Base-by-base conservation (phyloP, 805 yeast genomes). In the Starmerella sp. region DNA sequence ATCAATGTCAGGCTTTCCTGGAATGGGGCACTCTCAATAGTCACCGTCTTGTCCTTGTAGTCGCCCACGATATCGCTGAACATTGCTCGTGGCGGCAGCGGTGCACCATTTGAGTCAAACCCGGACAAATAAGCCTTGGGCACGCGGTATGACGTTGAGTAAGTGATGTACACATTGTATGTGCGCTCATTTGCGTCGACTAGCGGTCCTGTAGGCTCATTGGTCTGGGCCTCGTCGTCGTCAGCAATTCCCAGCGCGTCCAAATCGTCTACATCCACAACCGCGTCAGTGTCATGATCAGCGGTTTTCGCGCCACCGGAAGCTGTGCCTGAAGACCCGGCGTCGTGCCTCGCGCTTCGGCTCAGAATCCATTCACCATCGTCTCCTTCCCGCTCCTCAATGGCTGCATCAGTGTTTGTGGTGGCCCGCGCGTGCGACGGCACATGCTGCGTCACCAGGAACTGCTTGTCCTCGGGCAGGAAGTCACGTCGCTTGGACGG, bases 101-200 rank as follows among this genome's bases (percentile, higher is more conserved):
- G 98, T 14, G 82, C 76, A 0, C 98, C 97, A 57, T 84, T 80
- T 10, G 82, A 75, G 65, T 81, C 82, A 72, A 81, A 93, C 0
- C 98, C 98, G 13, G 87, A 88, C 43, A 93, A 72, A 65, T 89
- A 93, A 78, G 95, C 76, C 72, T 93, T 89, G 32, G 98, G 98
- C 5, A 93, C 98, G 45, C 97, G 77, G 67, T 93, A 93, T 0
- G 96, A 85, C 0, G 98, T 91, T 10, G 96, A 87, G 69, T 93
- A 93, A 3, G 95, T 80, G 63, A 93, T 89, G 73, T 84, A 93
- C 50, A 93, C 72, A 69, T 93, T 96, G 68, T 91, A 93, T 59
- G 81, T 80, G 48, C 64, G 63, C 52, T 56, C 55, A 17, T 50
- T 31, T 22, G 31, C 37, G 15, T 11, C 52, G 11, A 48, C 51